A percentile compares a stretch with the other conserved stretches of the same genome.
These are phyloP conservation scores for Alternaria viburni DNA, from an alignment of 2,329 filamentous ascomycete species.

Conservation along the genomic window DNA sequence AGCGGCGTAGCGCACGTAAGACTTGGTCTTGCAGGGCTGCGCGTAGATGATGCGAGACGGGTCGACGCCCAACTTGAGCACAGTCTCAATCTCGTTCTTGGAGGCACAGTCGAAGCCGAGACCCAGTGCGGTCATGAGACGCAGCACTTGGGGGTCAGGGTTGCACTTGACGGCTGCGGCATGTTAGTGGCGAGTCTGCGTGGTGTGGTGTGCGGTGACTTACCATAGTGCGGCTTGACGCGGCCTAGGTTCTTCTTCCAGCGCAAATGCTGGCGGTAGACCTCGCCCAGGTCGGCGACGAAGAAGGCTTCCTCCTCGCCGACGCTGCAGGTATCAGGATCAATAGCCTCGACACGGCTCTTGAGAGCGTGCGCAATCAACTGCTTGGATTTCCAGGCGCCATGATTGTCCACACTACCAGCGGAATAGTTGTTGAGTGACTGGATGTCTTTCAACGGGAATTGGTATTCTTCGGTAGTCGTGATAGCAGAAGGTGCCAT, in stretches of 20 bases:
- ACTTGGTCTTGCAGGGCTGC: slow-evolving; percentile 99
- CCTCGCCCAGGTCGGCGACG: slow-evolving; percentile 95
- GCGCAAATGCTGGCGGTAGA: slow-evolving; percentile 97
- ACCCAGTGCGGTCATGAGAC: slow-evolving; percentile 84
- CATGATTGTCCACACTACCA: slow-evolving; percentile 54
- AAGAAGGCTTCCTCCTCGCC: slow-evolving; percentile 99
- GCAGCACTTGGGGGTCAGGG: slow-evolving; percentile 86
- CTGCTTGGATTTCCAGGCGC: slow-evolving; percentile 68
- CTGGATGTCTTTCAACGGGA: slow-evolving; percentile 48
- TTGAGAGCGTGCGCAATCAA: slow-evolving; percentile 88
- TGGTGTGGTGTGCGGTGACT: slow-evolving; percentile 39
- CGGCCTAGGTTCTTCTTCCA: slow-evolving; percentile 95
- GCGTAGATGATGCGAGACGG: slow-evolving; percentile 96
- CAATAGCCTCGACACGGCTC: slow-evolving; percentile 80
- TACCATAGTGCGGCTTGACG: slow-evolving; percentile 96
- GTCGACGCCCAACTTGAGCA: slow-evolving; percentile 80
- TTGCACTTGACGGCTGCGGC: slow-evolving; percentile 93
- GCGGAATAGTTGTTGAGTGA: slow-evolving; percentile 36
- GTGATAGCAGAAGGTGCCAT: slow-evolving; percentile 75
- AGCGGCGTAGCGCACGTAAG: slow-evolving; percentile 90
- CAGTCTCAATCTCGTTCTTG: slow-evolving; percentile 94
- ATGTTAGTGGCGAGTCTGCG: slow-evolving; percentile 29
- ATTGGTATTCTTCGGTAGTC: slow-evolving; percentile 51
- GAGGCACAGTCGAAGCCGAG: slow-evolving; percentile 98
- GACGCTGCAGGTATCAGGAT: slow-evolving; percentile 85